Evolutionary conservation across 2,329 filamentous ascomycete genomes (phyloP), one percentile per base, ranked within the genome.

Genomic region (Alternaria sp.): DNA sequence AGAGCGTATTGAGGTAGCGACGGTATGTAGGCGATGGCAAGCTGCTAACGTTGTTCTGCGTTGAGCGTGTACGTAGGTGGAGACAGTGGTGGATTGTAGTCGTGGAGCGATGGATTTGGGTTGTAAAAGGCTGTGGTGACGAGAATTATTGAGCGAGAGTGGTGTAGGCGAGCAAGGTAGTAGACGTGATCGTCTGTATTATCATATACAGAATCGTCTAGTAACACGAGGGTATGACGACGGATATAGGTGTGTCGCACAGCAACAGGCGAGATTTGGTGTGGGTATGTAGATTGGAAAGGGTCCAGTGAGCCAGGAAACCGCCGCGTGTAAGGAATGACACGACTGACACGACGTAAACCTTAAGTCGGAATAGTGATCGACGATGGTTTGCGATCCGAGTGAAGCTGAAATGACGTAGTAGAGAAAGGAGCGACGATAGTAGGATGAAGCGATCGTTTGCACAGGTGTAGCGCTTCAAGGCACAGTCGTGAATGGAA

Each of bases 391-490:
- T 49, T 16, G 14, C 22, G 24, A 22, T 7, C 24, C 41, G 24
- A 26, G 34, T 42, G 36, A 48, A 43, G 36, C 11, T 36, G 51
- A 43, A 18, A 42, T 48, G 51, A 48, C 32, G 46, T 48, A 34
- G 49, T 18, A 43, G 54, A 60, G 38, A 34, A 18, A 61, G 24
- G 57, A 68, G 44, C 43, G 59, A 63, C 46, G 54, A 57, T 62
- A 48, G 54, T 62, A 52, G 47, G 52, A 36, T 24, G 28, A 26
- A 30, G 39, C 57, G 43, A 24, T 43, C 26, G 32, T 49, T 51
- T 51, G 30, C 38, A 58, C 51, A 55, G 32, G n/a, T 47, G 65
- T 61, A 62, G 67, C 66, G 65, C 63, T 36, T 69, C 64, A 69
- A 69, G 61, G 65, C 64, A 67, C 65, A 54, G 57, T 55, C 41